phyloP scores from a whole-genome alignment of 2,329 filamentous ascomycete genomes.

The Plectosphaerella plurivora region DNA sequence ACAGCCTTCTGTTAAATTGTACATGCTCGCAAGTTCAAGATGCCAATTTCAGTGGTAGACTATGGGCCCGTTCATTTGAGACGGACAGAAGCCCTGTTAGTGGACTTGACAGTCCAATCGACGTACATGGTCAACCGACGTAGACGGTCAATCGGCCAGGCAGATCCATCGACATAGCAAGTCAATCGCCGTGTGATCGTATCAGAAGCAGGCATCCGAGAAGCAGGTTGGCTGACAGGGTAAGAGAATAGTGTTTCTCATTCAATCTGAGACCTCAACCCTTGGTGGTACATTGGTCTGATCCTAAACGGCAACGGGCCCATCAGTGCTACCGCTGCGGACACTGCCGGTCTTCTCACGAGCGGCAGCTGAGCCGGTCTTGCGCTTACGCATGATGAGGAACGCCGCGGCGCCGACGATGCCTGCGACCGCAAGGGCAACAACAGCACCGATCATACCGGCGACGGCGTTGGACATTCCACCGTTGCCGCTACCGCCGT shows the following conservation, averaged over 20 bases:
- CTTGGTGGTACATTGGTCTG: background rate
- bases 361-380: background rate
- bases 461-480: constrained; percentile 27
- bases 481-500: constrained; percentile 5
- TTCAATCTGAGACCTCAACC: background rate
- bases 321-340: background rate
- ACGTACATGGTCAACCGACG: too few species aligned
- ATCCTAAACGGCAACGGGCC: background rate
- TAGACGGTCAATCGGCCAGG: background rate
- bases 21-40: too few species aligned
- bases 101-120: too few species aligned
- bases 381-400: constrained; percentile 1
- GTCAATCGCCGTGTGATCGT: background rate
- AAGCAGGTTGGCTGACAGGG: too few species aligned
- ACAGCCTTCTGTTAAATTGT: too few species aligned
- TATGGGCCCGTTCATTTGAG: too few species aligned
- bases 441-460: constrained; percentile 26
- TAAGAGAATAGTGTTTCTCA: too few species aligned
- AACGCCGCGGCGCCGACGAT: constrained; percentile 7
- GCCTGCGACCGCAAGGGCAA: constrained; percentile 22
- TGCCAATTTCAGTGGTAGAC: too few species aligned
- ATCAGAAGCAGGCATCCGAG: background rate
- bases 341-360: background rate
- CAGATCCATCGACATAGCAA: background rate
- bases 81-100: too few species aligned